These are phyloP conservation scores for Climacium dendroides DNA, from an alignment of 225 moss, liverwort and hornwort genomes.

Conservation along the genomic window DNA sequence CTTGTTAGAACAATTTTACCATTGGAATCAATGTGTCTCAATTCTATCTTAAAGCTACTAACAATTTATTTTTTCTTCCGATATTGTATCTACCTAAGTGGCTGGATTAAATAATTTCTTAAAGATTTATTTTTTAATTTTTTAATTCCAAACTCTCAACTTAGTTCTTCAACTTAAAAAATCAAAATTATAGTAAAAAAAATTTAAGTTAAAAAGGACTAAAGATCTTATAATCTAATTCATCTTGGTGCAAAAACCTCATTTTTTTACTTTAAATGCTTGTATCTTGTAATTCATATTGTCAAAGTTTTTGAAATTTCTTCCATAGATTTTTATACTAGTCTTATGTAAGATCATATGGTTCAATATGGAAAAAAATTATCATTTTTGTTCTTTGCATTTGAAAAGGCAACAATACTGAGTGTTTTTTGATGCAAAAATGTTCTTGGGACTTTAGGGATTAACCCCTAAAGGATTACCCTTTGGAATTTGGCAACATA, in stretches of 20 bases:
- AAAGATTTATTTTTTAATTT: not conserved
- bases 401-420: not conserved
- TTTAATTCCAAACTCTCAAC: fast-evolving
- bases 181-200: not conserved
- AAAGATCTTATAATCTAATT: too few relatives aligned
- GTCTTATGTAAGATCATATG: not conserved
- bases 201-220: too few relatives aligned
- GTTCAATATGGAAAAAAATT: not conserved
- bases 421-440: not conserved
- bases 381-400: not conserved
- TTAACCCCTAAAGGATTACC: too few relatives aligned
- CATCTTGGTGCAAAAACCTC: not conserved
- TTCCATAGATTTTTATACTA: not conserved
- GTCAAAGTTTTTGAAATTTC: not conserved
- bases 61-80: too few relatives aligned
- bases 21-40: not conserved
- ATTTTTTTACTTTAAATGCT: not conserved
- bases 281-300: not conserved
- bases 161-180: not conserved
- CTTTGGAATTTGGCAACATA: too few relatives aligned
- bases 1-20: not conserved
- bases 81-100: not conserved
- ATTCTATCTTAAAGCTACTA: not conserved
- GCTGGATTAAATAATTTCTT: too few relatives aligned
- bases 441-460: too few relatives aligned